Percentiles rank a stretch among this genome's conserved stretches.
Conservation (phyloP, 371 early-diverging fungal genomes). For the Ordospora colligata region DNA sequence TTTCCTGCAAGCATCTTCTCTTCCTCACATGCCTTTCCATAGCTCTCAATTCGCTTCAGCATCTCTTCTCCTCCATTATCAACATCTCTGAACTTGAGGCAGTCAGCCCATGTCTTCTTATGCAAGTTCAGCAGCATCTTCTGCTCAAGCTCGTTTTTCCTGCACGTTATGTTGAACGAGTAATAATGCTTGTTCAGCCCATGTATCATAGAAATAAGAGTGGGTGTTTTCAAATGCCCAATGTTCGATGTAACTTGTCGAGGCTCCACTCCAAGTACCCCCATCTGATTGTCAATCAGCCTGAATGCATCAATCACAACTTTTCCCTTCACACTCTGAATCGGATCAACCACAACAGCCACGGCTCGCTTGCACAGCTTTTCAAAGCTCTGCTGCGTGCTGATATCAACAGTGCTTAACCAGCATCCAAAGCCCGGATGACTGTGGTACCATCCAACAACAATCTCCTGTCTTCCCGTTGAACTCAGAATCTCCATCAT, state of each 20-base stretch:
- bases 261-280: conserved; percentile 82
- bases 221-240: conserved; percentile 95
- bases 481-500: conserved; percentile 99
- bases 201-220: conserved; percentile 87
- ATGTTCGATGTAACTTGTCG: conserved; percentile 96
- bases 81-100: conserved; percentile 75
- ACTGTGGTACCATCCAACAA: conserved; percentile 99
- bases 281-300: conserved; percentile 76
- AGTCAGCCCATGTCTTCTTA: conserved; percentile 95
- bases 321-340: conserved; percentile 98
- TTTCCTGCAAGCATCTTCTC: conserved; percentile 47
- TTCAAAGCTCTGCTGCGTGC: conserved; percentile 93
- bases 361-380: conserved; percentile 86
- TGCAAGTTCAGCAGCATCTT: conserved; percentile 94
- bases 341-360: conserved; percentile 98
- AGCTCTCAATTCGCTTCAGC: conserved; percentile 42
- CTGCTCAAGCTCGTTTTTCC: conserved; percentile 94
- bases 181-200: conserved; percentile 98
- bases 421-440: conserved; percentile 99
- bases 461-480: conserved; percentile 92
- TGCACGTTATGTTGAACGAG: conserved; percentile 92
- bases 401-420: conserved; percentile 96
- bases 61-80: conserved; percentile 66
- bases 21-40: conserved; percentile 53
- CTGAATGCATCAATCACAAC: conserved; percentile 99